These are phyloP conservation scores for Daldinia vernicosa DNA, from an alignment of 495 filamentous ascomycete species.

Conservation along the genomic window DNA sequence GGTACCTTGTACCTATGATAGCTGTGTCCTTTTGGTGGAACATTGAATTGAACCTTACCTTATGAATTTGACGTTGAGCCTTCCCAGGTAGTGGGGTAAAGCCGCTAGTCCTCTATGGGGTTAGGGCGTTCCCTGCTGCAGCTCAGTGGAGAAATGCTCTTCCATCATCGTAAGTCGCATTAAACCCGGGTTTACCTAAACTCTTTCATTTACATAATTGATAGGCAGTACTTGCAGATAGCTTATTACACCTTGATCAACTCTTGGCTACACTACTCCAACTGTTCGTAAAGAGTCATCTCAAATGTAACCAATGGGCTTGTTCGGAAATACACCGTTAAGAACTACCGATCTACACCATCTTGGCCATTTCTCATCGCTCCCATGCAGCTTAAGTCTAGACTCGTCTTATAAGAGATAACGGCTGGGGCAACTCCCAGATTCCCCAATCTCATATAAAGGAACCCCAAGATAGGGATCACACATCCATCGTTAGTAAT, in stretches of 20 bases:
- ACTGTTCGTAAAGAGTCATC: neutral
- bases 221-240: too few species aligned
- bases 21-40: slow-evolving; percentile 7
- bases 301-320: neutral
- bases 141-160: slow-evolving; percentile 9
- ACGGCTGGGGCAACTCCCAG: neutral
- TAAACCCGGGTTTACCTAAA: too few species aligned
- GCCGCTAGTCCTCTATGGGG: slow-evolving; percentile 17
- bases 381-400: neutral
- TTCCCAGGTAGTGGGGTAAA: slow-evolving; percentile 29
- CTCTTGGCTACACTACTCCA: neutral
- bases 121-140: slow-evolving; percentile 6
- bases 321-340: neutral
- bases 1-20: slow-evolving; percentile 13
- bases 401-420: neutral
- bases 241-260: too few species aligned
- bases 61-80: slow-evolving; percentile 14
- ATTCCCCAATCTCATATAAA: neutral
- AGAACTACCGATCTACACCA: slow-evolving; percentile 11
- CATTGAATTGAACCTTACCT: neutral
- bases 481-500: neutral
- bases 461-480: neutral
- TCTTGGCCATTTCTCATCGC: neutral
- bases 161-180: slow-evolving; percentile 1
- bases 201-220: neutral